phyloP scores from a whole-genome alignment of 1,284 basidiomycete species.

The Chalciporus sp. region DNA sequence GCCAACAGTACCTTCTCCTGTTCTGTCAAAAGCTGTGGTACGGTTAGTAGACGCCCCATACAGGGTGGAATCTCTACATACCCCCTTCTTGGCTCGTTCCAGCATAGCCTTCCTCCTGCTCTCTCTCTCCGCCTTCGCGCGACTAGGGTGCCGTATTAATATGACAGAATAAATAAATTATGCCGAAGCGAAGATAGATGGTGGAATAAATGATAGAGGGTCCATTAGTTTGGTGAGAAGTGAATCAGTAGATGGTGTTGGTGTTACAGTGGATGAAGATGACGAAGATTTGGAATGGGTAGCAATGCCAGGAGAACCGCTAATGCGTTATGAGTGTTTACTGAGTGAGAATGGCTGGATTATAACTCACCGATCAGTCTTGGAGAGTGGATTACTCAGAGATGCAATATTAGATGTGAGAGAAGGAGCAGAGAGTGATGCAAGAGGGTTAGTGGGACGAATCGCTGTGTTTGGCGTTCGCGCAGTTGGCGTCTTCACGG shows the following conservation, averaged over 20 bases:
- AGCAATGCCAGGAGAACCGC: slow-evolving; percentile 40
- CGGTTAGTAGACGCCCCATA: slow-evolving; percentile 9
- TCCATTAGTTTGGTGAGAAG: slow-evolving; percentile 37
- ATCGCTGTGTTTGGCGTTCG: slow-evolving; percentile 11
- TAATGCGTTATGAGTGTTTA: slow-evolving; percentile 69
- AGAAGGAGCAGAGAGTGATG: slow-evolving; percentile 15
- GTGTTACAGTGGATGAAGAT: slow-evolving; percentile 2
- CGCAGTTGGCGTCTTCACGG: slow-evolving; percentile 1
- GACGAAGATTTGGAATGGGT: slow-evolving; percentile 18
- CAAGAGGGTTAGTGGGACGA: slow-evolving; percentile 8
- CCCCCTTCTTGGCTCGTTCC: slow-evolving; percentile 69
- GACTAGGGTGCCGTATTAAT: slow-evolving; percentile 44
- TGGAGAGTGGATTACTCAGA: slow-evolving; percentile 56
- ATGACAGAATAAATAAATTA: slow-evolving; percentile 45
- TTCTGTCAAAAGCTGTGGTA: slow-evolving; percentile 47
- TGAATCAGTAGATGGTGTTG: slow-evolving; percentile 30
- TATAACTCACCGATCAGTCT: slow-evolving; percentile 67
- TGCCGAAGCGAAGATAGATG: slow-evolving; percentile 61
- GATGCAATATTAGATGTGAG: slow-evolving; percentile 17
- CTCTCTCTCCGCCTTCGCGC: slow-evolving; percentile 69
- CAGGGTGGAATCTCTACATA: slow-evolving; percentile 13
- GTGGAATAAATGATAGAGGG: slow-evolving; percentile 59
- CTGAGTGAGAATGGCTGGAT: slow-evolving; percentile 38
- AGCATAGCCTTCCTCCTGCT: slow-evolving; percentile 67
- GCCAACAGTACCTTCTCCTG: slow-evolving; percentile 66